A percentile compares a stretch with the other conserved stretches of the same genome.
These are phyloP conservation scores for Rhizophagus sp. DNA, from an alignment of 192 early-diverging fungal species.

Conservation along the genomic window DNA sequence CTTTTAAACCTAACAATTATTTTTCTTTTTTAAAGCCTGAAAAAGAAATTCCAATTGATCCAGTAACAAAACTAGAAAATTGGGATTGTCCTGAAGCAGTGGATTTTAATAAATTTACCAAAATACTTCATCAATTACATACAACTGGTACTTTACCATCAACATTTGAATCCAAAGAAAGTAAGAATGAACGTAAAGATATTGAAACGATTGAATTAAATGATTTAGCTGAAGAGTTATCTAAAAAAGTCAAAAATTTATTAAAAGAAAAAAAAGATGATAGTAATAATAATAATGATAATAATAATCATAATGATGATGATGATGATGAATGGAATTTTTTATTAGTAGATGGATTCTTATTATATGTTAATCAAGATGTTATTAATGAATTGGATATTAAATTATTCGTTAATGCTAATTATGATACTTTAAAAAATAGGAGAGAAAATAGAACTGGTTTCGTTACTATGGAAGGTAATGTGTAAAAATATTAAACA, in stretches of 20 bases:
- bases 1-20: no score
- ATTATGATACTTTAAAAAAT: conserved; percentile 59
- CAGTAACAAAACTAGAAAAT: conserved; percentile 56
- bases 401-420: conserved; percentile 60
- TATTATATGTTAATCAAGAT: conserved; percentile 62
- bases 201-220: not conserved
- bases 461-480: conserved; percentile 79
- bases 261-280: not conserved
- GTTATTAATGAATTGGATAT: conserved; percentile 48
- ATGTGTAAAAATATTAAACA: not conserved
- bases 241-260: not conserved
- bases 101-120: conserved; percentile 48
- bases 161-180: conserved; percentile 44
- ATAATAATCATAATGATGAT: not conserved
- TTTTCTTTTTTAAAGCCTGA: conserved; percentile 41
- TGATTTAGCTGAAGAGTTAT: not conserved
- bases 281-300: not conserved
- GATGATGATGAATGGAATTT: conserved; percentile 30
- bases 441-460: conserved; percentile 64
- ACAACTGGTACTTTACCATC: conserved; percentile 40
- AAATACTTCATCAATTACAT: conserved; percentile 35
- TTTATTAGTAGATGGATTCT: conserved; percentile 77
- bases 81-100: conserved; percentile 81
- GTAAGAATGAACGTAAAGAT: conserved; percentile 39
- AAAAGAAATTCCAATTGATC: conserved; percentile 63